Base-by-base conservation (phyloP, 2,329 filamentous ascomycete species). In the Aspergillus quadrilineatus region DNA sequence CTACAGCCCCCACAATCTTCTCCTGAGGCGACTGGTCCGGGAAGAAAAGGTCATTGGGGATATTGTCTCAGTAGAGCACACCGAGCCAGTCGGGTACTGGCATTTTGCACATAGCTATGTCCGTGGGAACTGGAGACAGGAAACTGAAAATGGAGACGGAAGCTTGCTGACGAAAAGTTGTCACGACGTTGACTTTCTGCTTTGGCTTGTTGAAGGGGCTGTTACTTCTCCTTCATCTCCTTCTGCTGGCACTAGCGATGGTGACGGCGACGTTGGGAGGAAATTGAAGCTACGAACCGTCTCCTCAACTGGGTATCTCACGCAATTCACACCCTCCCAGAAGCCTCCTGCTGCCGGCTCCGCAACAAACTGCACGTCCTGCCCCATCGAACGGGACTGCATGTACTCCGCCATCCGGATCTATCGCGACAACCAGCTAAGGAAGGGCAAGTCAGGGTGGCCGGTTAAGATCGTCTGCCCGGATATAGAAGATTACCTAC, bases 11-110 rank as follows among this genome's bases (percentile, higher is more conserved):
- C 92, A 97, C 73, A 97, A 97, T 70, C 88, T 91, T 73, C 77
- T 93, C 55, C 80, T 99, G 29, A 85, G 92, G 49, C 86, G 88
- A 68, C 77, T 97, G 14, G 80, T 97, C 4, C 81, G 92, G 1
- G 82, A 89, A 61, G 85, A 95, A 51, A 81, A 82, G 10, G 84
- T 87, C 10, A 88, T 99, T 67, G 94, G 94, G 6, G 89, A 97
- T 53, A 80, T 97, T 30, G 78, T 95, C 51, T 93, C 89, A 39
- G 81, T 96, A 39, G 89, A 95, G 61, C 94, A 97, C 73, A 94
- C 90, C 0, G 94, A 97, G 72, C 94, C 94, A 0, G 88, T 99
- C 0, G 94, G 94, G 0, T 96, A 89, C 87, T 97, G 92, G 90
- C 94, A 97, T 72, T 97, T 95, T 70, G 82, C 89, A 0, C 92